Evolutionary conservation across 495 filamentous ascomycete species (phyloP), one percentile per base, ranked within the genome.

Genomic region (Aspergillus taichungensis): DNA sequence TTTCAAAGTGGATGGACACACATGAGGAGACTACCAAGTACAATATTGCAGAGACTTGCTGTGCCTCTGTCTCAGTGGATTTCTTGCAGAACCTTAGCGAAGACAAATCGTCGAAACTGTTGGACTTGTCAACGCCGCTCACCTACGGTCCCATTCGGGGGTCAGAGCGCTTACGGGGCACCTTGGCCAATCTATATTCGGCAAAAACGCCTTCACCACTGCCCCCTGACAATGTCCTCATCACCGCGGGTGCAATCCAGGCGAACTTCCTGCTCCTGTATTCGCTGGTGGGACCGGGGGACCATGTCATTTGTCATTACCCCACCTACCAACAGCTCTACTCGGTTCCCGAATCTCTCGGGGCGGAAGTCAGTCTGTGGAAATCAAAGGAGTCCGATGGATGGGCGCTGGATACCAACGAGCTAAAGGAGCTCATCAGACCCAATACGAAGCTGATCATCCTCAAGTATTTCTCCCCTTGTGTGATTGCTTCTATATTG

Each of bases 1-100:
- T n/a, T n/a, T n/a, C n/a, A n/a, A 40, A 94, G 80, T 95, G 88
- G 87, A 94, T 95, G 88, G 85, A 92, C 72, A 68, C 75, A 42
- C 81, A 89, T 61, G 87, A 95, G 53, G 76, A 59, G 7, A 82
- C 74, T 5, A 81, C 80, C 10, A 82, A 84, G 28, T 77, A 88
- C 60, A 94, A 95, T 59, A 77, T 89, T 38, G 87, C 87, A 48
- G 89, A 95, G 61, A 92, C 89, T 1, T 95, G 89, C 62, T 83
- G 77, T 35, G 81, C 84, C 10, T 88, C 87, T 6, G 73, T 94
- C 12, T 94, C 89, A 0, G 64, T 95, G 34, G 71, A 84, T 30
- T 78, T 90, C 18, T 76, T 94, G 3, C 67, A 68, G 3, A 69
- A 62, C 32, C 57, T 87, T 31, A 81, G 69, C 46, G 72, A 80